Conservation (phyloP, 208 protist genomes). For the Trypanosoma cruzi region DNA sequence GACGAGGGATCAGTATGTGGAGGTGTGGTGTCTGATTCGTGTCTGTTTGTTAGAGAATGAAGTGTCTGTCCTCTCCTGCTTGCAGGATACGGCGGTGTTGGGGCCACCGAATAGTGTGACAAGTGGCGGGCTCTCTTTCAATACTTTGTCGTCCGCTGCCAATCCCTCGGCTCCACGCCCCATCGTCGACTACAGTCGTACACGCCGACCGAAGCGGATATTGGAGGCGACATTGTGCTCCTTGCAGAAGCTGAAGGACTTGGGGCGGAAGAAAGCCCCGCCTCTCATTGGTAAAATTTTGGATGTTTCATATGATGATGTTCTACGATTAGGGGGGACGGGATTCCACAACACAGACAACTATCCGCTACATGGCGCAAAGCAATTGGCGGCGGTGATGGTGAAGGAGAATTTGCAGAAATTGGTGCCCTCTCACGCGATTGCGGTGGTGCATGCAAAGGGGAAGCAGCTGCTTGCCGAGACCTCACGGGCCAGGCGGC, state of each 20-base stretch:
- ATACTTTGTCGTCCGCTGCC: background rate
- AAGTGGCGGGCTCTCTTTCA: background rate
- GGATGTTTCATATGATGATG: slow-evolving; percentile 38
- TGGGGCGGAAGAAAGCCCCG: background rate
- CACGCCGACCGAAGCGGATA: background rate
- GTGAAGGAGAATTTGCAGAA: slow-evolving; percentile 9
- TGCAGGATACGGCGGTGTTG: background rate
- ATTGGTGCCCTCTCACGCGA: slow-evolving; percentile 26
- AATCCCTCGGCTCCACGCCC: background rate
- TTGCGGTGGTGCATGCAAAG: slow-evolving; percentile 29
- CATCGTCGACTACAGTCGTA: background rate
- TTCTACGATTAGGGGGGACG: slow-evolving; percentile 31
- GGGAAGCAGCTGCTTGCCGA: slow-evolving; percentile 29
- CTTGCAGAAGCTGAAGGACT: background rate
- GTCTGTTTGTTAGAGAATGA: slow-evolving; percentile 58
- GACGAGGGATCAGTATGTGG: slow-evolving; percentile 60
- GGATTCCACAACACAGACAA: slow-evolving; percentile 49
- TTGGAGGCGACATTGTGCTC: background rate
- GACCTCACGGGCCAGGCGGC: too few species aligned
- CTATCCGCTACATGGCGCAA: slow-evolving; percentile 39
- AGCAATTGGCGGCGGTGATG: background rate
- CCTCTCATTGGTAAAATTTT: slow-evolving; percentile 43
- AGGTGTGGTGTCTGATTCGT: slow-evolving; percentile 82
- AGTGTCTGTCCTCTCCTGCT: background rate
- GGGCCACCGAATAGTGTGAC: background rate